Evolutionary conservation across 495 filamentous ascomycete genomes (phyloP), one percentile per base, ranked within the genome.

Genomic region (Aspergillus affinis): DNA sequence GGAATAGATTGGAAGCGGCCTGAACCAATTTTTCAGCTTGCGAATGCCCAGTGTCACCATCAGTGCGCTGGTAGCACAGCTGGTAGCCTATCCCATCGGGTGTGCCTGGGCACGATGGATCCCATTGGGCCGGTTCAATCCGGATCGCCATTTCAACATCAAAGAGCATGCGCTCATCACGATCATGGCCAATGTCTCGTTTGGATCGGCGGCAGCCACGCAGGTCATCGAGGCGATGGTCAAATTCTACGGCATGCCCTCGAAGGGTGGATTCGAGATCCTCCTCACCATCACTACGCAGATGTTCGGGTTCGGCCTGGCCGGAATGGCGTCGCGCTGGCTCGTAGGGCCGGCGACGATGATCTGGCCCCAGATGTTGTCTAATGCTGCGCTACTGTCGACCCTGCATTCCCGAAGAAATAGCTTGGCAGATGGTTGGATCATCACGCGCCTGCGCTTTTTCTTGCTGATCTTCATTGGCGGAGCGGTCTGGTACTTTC

Each of bases 321-420:
- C 88, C 0, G 89, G 89, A 1, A 66, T 86, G 59, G 76, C 76
- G 27, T 74, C 82, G 17, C 76, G 81, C 30, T 87, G 83, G 74
- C 73, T 87, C 20, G 84, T 87, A 26, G 82, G 88, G 7, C 92
- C 92, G 6, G 86, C 88, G 48, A 87, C 90, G 18, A 96, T 97
- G 91, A 89, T 96, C 17, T 97, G 92, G 92, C 92, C 93, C 0
- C 86, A 87, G 48, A 93, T 92, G 4, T 78, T 97, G 30, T 91
- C 92, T 72, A 93, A 92, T 48, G 89, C 91, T 1, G 88, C 92
- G 47, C 90, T 96, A 79, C 89, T 96, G 63, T 87, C 85, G 3
- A 93, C 92, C 0, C 77, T 97, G 21, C 93, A 97, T 69, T 92
- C 90, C 52, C 86, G 89, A 55, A 85, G 88, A 52, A 96, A 96